Percentiles rank a stretch among this genome's conserved stretches.
phyloP scores from a whole-genome alignment of 2,329 filamentous ascomycete species.

The Verticillium isaacii region DNA sequence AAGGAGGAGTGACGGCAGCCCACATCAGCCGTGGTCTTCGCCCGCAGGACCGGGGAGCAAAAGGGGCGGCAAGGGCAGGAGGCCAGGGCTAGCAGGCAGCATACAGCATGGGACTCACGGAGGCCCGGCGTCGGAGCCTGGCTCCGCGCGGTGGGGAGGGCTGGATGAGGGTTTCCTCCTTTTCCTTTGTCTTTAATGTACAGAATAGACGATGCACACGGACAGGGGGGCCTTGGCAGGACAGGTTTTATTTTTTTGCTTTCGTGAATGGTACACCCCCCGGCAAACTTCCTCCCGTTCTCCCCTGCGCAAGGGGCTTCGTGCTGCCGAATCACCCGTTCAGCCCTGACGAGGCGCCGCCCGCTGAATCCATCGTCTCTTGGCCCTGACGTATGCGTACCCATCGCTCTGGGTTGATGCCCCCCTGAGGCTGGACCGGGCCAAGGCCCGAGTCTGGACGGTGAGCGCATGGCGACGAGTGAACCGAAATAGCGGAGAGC shows the following conservation, averaged over 20 bases:
- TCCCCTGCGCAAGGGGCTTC: too few relatives aligned
- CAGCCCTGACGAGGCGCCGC: too few relatives aligned
- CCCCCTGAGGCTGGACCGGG: not conserved
- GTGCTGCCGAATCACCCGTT: too few relatives aligned
- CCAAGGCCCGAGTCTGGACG: not conserved
- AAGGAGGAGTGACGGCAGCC: not conserved
- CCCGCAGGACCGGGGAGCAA: not conserved
- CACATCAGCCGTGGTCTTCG: not conserved
- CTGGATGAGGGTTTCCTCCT: not conserved
- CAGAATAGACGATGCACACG: conserved; percentile 1
- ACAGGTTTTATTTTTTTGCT: not conserved
- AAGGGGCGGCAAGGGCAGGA: not conserved
- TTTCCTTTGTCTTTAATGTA: conserved; percentile 4
- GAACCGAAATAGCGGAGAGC: not conserved
- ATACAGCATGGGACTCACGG: not conserved
- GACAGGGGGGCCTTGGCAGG: not conserved
- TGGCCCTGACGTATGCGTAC: too few relatives aligned
- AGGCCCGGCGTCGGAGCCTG: not conserved
- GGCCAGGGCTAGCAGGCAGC: not conserved
- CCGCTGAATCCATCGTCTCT: too few relatives aligned
- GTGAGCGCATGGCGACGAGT: too few relatives aligned
- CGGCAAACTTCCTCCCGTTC: too few relatives aligned
- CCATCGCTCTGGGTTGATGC: too few relatives aligned
- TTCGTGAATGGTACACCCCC: not conserved
- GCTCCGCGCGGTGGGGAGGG: not conserved